Evolutionary conservation across 306 rosid genomes (phyloP), one percentile per base, ranked within the genome.

Genomic region (Echinosophora koreensis): DNA sequence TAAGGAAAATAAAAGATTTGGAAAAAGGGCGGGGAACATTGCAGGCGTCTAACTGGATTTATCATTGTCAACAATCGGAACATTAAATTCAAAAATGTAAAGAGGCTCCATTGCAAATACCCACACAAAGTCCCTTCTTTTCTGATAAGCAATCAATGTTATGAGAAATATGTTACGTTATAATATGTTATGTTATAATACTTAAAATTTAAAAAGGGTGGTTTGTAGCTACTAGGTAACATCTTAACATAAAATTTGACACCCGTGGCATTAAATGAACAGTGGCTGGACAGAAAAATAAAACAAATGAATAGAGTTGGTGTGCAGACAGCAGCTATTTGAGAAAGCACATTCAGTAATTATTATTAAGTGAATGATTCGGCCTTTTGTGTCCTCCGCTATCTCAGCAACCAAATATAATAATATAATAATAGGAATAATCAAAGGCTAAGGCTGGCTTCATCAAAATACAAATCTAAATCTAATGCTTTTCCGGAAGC

Each of bases 391-490:
- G 22, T 22, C 22, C 22, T 22, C 22, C 22, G 0, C 22, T 22
- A 22, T 6, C 5, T 7, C 11, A 5, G 22, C 2, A 71, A 61
- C 3, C 22, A 63, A 44, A 80, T 11, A 10, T 10, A 10, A 9
- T 10, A 44, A 44, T 0, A 8, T 6, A 39, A 39, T 6, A 39
- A 39, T 39, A 39, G 8, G 1, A 8, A 41, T 9, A 41, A 9
- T 2, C 0, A 66, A 1, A 66, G 35, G 32, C 27, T n/a, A 38
- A 57, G n/a, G 38, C 57, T 38, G 5, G 16, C 35, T 22, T 8
- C 2, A 18, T 27, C 16, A 50, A 72, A 37, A 54, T 69, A 49
- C 15, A 39, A 58, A 82, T 59, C 39, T 38, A 56, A 72, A 83
- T 27, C 46, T 6, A 71, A 22, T 22, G 22, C 22, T 22, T 22